These are phyloP conservation scores for Mucor sp. DNA, from an alignment of 371 early-diverging fungal genomes.

Conservation along the genomic window DNA sequence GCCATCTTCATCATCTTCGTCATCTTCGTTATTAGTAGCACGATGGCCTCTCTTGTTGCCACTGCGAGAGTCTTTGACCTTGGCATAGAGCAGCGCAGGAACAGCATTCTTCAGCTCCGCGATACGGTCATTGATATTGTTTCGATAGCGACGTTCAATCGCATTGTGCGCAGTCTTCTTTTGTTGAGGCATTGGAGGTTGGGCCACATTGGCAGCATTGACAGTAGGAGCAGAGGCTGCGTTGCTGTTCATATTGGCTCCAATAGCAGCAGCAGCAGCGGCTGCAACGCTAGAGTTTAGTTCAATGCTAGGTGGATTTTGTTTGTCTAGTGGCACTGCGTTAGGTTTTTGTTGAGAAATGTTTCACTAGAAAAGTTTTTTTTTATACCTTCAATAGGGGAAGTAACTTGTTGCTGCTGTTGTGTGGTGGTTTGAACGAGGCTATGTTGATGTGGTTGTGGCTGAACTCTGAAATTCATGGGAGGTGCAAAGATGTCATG, in stretches of 20 bases:
- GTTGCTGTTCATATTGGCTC: neutral
- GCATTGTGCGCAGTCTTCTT: constrained; percentile 94
- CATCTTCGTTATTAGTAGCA: constrained; percentile 25
- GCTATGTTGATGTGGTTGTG: neutral
- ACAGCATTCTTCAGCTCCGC: constrained; percentile 82
- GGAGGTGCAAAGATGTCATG: constrained; percentile 4
- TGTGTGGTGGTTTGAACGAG: neutral
- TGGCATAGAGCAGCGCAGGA: constrained; percentile 77
- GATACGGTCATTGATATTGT: constrained; percentile 94
- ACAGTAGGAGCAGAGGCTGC: neutral
- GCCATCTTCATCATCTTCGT: constrained; percentile 47
- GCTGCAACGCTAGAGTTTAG: neutral
- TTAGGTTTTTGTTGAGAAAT: neutral
- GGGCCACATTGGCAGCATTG: neutral
- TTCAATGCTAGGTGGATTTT: neutral
- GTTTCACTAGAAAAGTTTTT: neutral
- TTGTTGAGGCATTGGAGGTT: constrained; percentile 51
- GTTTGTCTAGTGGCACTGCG: neutral
- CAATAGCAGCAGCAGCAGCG: neutral
- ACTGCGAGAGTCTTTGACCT: constrained; percentile 39
- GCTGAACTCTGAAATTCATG: constrained; percentile 1
- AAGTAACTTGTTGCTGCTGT: neutral
- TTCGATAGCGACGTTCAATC: constrained; percentile 92
- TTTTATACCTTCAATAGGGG: neutral
- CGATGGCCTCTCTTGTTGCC: constrained; percentile 13